These are phyloP conservation scores for Aphanocladium album DNA, from an alignment of 2,329 filamentous ascomycete species.

Conservation along the genomic window DNA sequence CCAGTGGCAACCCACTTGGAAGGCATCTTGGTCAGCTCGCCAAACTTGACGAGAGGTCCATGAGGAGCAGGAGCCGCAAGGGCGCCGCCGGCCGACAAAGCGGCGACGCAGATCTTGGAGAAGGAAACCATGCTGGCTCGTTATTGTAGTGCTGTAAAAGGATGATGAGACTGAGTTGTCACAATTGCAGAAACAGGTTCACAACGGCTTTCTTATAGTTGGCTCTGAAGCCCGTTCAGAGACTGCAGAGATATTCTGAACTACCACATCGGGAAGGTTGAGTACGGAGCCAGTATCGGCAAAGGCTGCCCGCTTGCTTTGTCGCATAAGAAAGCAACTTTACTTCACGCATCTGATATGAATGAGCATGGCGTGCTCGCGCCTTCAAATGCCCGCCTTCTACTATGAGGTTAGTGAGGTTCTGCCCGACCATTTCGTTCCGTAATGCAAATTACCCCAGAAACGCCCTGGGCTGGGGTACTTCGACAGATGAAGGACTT, in stretches of 20 bases:
- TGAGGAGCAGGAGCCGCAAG: slow-evolving; percentile 7
- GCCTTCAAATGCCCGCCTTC: neutral
- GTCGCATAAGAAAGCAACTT: neutral
- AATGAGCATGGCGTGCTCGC: neutral
- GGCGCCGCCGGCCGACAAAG: neutral
- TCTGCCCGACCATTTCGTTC: neutral
- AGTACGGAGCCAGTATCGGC: neutral
- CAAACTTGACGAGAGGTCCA: slow-evolving; percentile 9
- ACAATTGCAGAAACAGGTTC: neutral
- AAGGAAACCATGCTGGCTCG: slow-evolving; percentile 11
- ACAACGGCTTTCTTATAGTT: neutral
- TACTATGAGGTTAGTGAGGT: neutral
- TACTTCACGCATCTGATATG: neutral
- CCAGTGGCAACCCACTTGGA: slow-evolving; percentile 3
- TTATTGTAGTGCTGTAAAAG: neutral
- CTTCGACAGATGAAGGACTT: neutral
- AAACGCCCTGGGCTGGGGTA: neutral
- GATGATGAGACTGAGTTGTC: neutral
- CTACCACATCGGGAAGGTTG: neutral
- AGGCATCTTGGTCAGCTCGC: slow-evolving; percentile 4
- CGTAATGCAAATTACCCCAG: neutral
- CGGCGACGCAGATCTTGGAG: slow-evolving; percentile 12
- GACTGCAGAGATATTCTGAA: neutral
- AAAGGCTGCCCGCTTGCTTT: neutral
- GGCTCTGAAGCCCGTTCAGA: neutral